Evolutionary conservation across 176 grass and related monocot genomes (phyloP).

Genomic region (Phoenix roebelenii): DNA sequence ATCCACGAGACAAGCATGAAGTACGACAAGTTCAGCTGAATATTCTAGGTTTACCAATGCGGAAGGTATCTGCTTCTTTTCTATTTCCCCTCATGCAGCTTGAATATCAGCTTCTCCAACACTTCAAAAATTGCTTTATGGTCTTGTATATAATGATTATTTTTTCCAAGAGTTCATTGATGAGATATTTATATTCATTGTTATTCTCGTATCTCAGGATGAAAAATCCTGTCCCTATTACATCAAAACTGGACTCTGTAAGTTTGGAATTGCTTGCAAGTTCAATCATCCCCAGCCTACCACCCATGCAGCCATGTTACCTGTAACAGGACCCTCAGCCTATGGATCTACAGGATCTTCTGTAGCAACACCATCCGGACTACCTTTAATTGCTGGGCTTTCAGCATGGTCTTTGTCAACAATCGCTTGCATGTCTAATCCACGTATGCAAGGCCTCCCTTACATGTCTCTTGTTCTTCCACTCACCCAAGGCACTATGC

Average conservation of each 20-base stretch:
- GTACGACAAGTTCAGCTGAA: constrained; percentile 22
- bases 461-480: constrained; percentile 21
- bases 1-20: constrained; percentile 24
- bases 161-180: too few relatives aligned
- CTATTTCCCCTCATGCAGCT: not conserved
- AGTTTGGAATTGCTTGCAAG: constrained; percentile 30
- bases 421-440: constrained; percentile 12
- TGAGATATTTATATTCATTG: not conserved
- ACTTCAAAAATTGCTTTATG: too few relatives aligned
- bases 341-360: constrained; percentile 22
- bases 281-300: constrained; percentile 34
- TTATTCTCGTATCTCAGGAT: constrained; percentile 5
- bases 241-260: constrained; percentile 9
- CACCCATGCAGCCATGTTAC: constrained; percentile 3
- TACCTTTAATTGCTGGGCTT: constrained; percentile 17
- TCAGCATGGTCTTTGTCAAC: constrained; percentile 25
- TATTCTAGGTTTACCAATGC: constrained; percentile 31
- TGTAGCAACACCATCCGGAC: constrained; percentile 5
- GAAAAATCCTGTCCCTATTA: constrained; percentile 17
- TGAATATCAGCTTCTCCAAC: too few relatives aligned
- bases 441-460: constrained; percentile 11
- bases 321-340: constrained; percentile 10
- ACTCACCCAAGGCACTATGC: constrained; percentile 9
- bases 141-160: too few relatives aligned
- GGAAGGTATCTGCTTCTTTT: constrained; percentile 27